A percentile compares a stretch with the other conserved stretches of the same genome.
Evolutionary conservation across 1,284 basidiomycete species (phyloP).

Genomic region (Meira nashicola): DNA sequence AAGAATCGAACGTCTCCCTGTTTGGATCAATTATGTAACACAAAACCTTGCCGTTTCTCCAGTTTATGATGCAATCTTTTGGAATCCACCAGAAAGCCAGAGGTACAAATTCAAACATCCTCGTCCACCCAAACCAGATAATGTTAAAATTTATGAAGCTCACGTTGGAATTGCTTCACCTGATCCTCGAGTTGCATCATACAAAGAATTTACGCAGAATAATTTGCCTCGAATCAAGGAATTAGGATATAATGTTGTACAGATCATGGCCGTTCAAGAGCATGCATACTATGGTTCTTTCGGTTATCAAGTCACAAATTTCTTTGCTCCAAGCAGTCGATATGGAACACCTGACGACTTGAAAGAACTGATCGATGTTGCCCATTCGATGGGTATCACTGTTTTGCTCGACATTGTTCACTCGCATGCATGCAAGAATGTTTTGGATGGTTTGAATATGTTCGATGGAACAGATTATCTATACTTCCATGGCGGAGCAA

Average conservation of each 20-base stretch:
- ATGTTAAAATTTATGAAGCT: slow-evolving; percentile 85
- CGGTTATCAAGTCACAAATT: slow-evolving; percentile 94
- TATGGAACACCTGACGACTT: slow-evolving; percentile 84
- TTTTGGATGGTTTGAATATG: slow-evolving; percentile 87
- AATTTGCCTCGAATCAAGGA: slow-evolving; percentile 80
- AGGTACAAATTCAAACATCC: slow-evolving; percentile 77
- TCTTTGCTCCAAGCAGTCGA: slow-evolving; percentile 93
- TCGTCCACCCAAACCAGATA: slow-evolving; percentile 66
- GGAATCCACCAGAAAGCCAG: slow-evolving; percentile 77
- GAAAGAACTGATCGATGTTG: slow-evolving; percentile 89
- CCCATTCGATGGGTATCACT: slow-evolving; percentile 84
- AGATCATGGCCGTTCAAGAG: slow-evolving; percentile 80
- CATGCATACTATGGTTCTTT: slow-evolving; percentile 99
- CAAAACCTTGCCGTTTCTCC: slow-evolving; percentile 86
- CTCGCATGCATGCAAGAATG: slow-evolving; percentile 96
- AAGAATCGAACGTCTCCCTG: slow-evolving; percentile 82
- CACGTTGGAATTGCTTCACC: slow-evolving; percentile 89
- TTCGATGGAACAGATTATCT: slow-evolving; percentile 94
- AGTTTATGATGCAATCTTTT: slow-evolving; percentile 93
- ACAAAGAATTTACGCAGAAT: slow-evolving; percentile 82
- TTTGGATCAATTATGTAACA: slow-evolving; percentile 91
- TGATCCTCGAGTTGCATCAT: slow-evolving; percentile 81
- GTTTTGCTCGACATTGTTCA: slow-evolving; percentile 95
- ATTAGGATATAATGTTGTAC: slow-evolving; percentile 92
- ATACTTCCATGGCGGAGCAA: slow-evolving; percentile 90